Evolutionary conservation across 805 yeast genomes (phyloP), one percentile per base, ranked within the genome.

Genomic region (Millerozyma acaciae): DNA sequence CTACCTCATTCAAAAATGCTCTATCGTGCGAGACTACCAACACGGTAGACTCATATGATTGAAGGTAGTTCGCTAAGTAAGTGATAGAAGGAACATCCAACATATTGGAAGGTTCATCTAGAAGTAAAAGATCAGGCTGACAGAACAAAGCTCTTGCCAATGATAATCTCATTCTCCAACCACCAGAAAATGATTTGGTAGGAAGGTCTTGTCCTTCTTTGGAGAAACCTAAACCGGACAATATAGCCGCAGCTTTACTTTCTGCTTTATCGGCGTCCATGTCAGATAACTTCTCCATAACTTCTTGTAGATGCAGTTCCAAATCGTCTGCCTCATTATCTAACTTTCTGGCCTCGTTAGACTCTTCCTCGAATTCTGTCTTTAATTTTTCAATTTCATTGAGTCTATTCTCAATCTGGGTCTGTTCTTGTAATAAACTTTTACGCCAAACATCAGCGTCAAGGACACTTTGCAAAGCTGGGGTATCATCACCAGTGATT

Each of bases 111-210:
- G 99, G 99, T 74, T 93, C 99, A 76, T 93, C 98, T 44, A 93
- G 74, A 55, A 93, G 68, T 45, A 93, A 70, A 44, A 93, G 70
- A 60, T 93, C 98, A 1, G 98, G 98, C 56, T 87, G 82, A 74
- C 97, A 90, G 73, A 93, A 93, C 56, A 93, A 73, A 0, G 98
- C 98, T 65, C 98, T 79, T 3, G 98, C 98, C 40, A 93, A 73
- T n/a, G 97, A 85, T 44, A 93, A 74, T 70, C 98, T 84, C 98
- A 93, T 93, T 75, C 98, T 83, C 98, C 98, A 93, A 79, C 99
- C 99, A 76, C 99, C 99, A 33, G 97, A 88, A 59, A 93, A 93
- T 17, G 88, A 75, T 45, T 87, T 90, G 5, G 97, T 88, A 20
- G 96, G 80, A 43, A 71, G 70, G 29, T 69, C 64, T 59, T 93